Base-by-base conservation (phyloP, 371 early-diverging fungal species). In the Batkoa obscura region DNA sequence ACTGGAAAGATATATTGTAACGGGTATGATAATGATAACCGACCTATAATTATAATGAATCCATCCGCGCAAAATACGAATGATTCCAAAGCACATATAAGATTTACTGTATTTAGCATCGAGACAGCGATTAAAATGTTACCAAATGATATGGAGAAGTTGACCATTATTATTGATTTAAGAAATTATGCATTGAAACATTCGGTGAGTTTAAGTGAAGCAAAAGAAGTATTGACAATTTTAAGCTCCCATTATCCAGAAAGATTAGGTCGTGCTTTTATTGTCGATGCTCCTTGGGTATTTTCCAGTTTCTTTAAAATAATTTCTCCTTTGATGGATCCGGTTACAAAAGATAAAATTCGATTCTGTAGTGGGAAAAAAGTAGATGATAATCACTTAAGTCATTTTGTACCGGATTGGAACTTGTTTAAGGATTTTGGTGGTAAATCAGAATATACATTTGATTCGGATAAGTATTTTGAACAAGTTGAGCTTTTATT, bases 231-330 rank as follows among this genome's bases (percentile, higher is more conserved):
- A 47, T 68, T 90, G 64, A 66, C 78, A 49, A 76, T 87, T 31
- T 66, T 94, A 8, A 77, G 76, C 30, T 74, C 74, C 37, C 94
- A 94, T 65, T 94, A 91, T 61, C 90, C 90, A 2, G 93, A 92
- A 65, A 73, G 86, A 32, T 66, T 88, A 43, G 74, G 78, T 53
- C 60, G 62, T 52, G 78, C 73, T 2, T 72, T 72, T 56, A 64
- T 83, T 17, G 60, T 79, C 35, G 74, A 81, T 56, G 87, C 93
- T 31, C 87, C 88, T n/a, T 85, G 85, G 79, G 82, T 86, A 63
- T 86, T 94, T 59, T 79, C 79, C 66, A 72, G 78, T 39, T 81
- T 86, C 32, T 88, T 82, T 60, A 80, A 78, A 62, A 33, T 89
- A 23, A 73, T 93, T 34, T 75, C 83, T 3, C 91, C 91, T 0